Evolutionary conservation across 202 grass and related monocot genomes (phyloP).

Genomic region (Saccharum hybrid): DNA sequence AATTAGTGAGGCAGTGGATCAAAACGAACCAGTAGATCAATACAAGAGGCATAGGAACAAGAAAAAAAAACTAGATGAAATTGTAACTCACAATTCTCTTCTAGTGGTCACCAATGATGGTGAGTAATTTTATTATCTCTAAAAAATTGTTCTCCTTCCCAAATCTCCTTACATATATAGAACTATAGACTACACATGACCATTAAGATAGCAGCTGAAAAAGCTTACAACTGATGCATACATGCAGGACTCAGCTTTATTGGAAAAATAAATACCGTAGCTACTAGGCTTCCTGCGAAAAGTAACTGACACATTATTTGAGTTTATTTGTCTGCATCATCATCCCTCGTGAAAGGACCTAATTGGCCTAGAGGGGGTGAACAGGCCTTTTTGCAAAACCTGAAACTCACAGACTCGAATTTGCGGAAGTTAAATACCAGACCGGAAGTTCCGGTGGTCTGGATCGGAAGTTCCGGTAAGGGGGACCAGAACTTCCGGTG

Average conservation of each 20-base stretch:
- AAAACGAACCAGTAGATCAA: no score
- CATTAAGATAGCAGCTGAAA: neutral
- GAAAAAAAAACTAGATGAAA: neutral
- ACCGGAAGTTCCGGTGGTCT: no score
- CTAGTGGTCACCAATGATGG: neutral
- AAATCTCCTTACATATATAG: no score
- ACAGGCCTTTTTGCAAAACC: no score
- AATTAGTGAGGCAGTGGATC: no score
- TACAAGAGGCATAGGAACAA: neutral
- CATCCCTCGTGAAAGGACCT: no score
- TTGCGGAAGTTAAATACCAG: no score
- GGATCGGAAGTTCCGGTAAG: no score
- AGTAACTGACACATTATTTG: neutral
- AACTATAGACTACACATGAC: neutral
- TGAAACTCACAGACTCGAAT: no score
- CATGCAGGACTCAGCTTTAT: neutral
- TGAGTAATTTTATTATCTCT: neutral
- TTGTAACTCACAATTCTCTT: conserved; percentile 2
- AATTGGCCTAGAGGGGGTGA: no score
- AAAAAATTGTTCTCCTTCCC: neutral
- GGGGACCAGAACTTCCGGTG: no score
- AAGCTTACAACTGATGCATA: neutral
- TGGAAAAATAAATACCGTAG: neutral
- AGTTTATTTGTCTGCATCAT: neutral
- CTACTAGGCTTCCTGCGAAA: neutral